A percentile compares a stretch with the other conserved stretches of the same genome.
Evolutionary conservation across 345 rosid genomes (phyloP).

Genomic region (Eucalyptus cloeziana): DNA sequence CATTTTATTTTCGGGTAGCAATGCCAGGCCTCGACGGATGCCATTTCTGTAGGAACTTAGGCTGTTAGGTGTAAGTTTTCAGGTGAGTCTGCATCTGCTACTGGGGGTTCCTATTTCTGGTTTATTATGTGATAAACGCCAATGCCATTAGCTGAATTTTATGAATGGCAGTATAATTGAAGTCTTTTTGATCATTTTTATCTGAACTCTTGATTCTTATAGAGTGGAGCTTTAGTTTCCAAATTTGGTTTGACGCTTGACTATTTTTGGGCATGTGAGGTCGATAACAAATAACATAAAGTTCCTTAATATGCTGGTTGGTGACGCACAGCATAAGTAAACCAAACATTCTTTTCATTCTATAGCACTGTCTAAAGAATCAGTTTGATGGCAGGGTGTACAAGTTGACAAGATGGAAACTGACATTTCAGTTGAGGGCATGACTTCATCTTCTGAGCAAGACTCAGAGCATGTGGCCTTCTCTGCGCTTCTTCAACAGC

Average conservation of each 20-base stretch:
- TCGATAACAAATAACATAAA: not conserved
- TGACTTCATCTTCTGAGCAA: conserved; percentile 18
- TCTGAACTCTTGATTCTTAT: not conserved
- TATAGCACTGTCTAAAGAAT: not conserved
- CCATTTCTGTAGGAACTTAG: not conserved
- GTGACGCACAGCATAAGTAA: not conserved
- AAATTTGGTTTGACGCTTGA: not conserved
- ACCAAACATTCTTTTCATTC: not conserved
- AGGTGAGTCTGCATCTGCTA: not conserved
- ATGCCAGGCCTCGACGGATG: not conserved
- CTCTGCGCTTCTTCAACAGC: conserved; percentile 36
- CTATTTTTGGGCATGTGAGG: not conserved
- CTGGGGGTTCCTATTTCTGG: not conserved
- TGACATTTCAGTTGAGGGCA: conserved; percentile 27
- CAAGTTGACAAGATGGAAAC: conserved; percentile 61
- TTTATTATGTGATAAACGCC: not conserved
- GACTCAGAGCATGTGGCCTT: conserved; percentile 46
- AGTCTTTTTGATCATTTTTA: not conserved
- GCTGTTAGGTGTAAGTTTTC: not conserved
- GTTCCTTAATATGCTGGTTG: not conserved
- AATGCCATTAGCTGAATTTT: not conserved
- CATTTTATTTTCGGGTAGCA: not conserved
- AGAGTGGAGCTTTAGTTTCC: not conserved
- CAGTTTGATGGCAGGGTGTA: conserved; percentile 47
- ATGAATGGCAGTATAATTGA: not conserved